These are phyloP conservation scores for Chlamydomonas urium DNA, from an alignment of 139 green algal species.

Conservation along the genomic window DNA sequence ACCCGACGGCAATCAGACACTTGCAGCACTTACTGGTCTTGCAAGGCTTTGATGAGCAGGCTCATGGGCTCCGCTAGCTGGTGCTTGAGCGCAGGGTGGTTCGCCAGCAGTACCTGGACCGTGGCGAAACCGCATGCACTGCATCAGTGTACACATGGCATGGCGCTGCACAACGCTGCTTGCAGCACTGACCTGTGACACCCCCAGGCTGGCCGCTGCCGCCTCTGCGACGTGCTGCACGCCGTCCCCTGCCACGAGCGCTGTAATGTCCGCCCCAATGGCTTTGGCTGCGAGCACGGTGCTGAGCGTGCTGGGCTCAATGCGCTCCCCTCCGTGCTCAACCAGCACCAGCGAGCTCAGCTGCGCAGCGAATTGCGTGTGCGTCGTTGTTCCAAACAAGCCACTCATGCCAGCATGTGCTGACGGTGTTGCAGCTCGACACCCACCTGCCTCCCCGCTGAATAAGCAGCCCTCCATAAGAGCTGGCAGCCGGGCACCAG, in stretches of 20 bases:
- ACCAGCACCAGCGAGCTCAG: not conserved
- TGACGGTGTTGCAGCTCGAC: too few species aligned
- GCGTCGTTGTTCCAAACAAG: too few species aligned
- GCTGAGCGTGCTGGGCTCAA: slow-evolving; percentile 24
- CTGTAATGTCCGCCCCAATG: not conserved
- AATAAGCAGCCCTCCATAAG: too few species aligned
- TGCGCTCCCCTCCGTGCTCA: slow-evolving; percentile 10
- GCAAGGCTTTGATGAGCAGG: slow-evolving; percentile 16
- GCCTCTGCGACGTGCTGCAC: not conserved
- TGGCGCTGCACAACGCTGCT: not conserved
- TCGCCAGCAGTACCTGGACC: slow-evolving; percentile 57
- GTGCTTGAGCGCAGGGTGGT: slow-evolving; percentile 50
- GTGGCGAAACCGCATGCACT: not conserved
- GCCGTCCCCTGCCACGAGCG: not conserved
- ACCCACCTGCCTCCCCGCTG: too few species aligned
- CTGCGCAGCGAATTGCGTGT: too few species aligned
- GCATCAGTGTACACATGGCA: not conserved
- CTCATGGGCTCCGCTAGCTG: slow-evolving; percentile 57
- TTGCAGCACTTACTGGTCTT: slow-evolving; percentile 9
- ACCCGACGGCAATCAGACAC: not conserved
- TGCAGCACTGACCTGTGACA: not conserved
- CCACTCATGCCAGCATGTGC: too few species aligned
- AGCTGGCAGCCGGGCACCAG: too few species aligned
- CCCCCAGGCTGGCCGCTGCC: not conserved
- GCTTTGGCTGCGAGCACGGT: slow-evolving; percentile 12